These are phyloP conservation scores for Vitis rotundifolia DNA, from an alignment of 164 flowering plant species.

Conservation along the genomic window DNA sequence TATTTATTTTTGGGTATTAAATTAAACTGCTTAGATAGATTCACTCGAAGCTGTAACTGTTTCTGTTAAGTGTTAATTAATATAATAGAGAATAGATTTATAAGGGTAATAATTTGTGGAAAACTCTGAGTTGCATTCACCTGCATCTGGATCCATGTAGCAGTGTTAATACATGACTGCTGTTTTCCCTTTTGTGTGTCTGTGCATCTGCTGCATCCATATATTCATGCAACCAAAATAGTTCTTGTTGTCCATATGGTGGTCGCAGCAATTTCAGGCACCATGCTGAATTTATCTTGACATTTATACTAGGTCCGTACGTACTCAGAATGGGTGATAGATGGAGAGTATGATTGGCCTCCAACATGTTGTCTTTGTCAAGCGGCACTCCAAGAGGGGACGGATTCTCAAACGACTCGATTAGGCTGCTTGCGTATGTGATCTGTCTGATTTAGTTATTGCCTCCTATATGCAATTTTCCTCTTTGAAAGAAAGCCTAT, in stretches of 20 bases:
- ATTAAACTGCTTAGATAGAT: no score
- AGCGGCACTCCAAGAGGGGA: slow-evolving; percentile 60
- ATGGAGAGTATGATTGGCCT: slow-evolving; percentile 99
- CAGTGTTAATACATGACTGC: no score
- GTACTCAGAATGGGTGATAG: slow-evolving; percentile 99
- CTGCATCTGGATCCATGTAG: no score
- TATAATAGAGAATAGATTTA: no score
- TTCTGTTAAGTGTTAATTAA: no score
- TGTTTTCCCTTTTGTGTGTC: neutral
- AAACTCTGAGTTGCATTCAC: no score
- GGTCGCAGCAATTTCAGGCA: neutral
- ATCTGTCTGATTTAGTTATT: slow-evolving; percentile 9
- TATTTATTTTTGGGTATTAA: no score
- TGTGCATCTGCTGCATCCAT: neutral
- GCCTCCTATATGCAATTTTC: neutral
- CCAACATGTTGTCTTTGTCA: slow-evolving; percentile 81
- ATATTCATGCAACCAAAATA: neutral
- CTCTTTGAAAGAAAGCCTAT: neutral
- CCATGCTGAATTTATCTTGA: slow-evolving; percentile 17
- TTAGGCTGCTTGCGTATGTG: slow-evolving; percentile 98
- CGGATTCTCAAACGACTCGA: slow-evolving; percentile 70
- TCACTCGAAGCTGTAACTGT: no score
- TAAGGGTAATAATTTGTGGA: no score
- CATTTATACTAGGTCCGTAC: slow-evolving; percentile 64
- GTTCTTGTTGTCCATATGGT: neutral